phyloP scores from a whole-genome alignment of 139 green algal species.

The Chlorella sp. region DNA sequence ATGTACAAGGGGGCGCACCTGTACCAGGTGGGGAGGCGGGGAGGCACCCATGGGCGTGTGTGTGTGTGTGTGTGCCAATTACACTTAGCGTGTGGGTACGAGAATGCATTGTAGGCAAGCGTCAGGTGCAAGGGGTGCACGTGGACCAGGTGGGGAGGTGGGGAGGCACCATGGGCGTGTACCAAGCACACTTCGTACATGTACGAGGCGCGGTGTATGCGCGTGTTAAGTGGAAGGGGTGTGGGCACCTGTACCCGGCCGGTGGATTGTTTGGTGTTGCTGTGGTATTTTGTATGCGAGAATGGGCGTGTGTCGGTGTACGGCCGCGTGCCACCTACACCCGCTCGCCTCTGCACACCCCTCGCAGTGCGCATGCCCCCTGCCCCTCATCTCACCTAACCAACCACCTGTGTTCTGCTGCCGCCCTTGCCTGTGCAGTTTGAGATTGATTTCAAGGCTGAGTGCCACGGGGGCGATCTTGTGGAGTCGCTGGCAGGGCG shows the following conservation, averaged over 20 bases:
- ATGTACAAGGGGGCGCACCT: slow-evolving; percentile 73
- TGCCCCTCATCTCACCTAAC: no score
- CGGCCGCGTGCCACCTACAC: neutral
- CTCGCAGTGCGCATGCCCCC: no score
- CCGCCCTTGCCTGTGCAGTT: slow-evolving; percentile 55
- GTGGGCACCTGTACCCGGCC: slow-evolving; percentile 68
- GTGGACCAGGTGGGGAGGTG: slow-evolving; percentile 68
- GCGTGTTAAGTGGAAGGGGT: neutral
- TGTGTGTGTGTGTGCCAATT: no score
- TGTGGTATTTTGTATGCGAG: neutral
- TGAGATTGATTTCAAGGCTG: slow-evolving; percentile 91
- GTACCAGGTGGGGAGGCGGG: slow-evolving; percentile 59
- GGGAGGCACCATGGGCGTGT: no score
- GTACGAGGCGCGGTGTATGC: no score
- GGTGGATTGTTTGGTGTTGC: neutral
- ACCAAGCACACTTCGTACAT: no score
- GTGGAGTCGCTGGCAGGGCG: slow-evolving; percentile 24
- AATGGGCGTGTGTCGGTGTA: neutral
- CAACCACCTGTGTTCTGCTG: neutral
- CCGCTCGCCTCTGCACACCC: neutral
- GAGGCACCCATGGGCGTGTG: neutral
- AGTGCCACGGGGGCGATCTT: slow-evolving; percentile 81
- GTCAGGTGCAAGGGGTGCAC: slow-evolving; percentile 39
- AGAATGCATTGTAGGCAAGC: no score
- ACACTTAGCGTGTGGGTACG: no score